phyloP scores from a whole-genome alignment of 306 rosid genomes.

The Cucumis cinereus region DNA sequence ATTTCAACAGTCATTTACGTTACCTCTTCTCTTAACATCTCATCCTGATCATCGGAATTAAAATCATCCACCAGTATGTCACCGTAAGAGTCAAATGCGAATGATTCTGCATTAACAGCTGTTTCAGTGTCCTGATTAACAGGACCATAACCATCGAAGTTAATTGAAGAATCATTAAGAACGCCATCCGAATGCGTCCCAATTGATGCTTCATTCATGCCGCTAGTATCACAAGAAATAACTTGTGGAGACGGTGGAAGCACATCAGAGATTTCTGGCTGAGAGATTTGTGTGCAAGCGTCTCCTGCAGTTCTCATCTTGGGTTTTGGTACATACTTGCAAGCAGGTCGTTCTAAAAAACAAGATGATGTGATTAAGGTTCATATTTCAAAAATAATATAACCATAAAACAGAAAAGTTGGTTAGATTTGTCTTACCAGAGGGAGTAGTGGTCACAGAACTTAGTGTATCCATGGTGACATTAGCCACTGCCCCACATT shows the following conservation, averaged over 20 bases:
- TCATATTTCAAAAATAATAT: background rate
- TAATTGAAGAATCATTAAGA: constrained; percentile 27
- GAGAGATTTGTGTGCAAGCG: constrained; percentile 4
- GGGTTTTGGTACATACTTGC: constrained; percentile 28
- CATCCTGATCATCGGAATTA: constrained; percentile 28
- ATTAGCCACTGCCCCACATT: constrained; percentile 15
- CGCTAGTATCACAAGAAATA: constrained; percentile 7
- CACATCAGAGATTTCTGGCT: constrained; percentile 15
- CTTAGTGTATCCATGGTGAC: constrained; percentile 6
- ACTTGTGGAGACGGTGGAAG: constrained; percentile 13
- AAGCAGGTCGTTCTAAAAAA: constrained; percentile 18
- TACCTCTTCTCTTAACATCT: constrained; percentile 21
- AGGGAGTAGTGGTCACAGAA: constrained; percentile 8
- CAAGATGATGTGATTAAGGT: background rate
- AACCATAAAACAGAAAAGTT: background rate
- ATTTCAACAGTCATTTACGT: constrained; percentile 7
- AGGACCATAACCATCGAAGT: constrained; percentile 14
- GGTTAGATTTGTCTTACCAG: constrained; percentile 14
- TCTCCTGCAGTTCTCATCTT: constrained; percentile 14
- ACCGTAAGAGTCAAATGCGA: constrained; percentile 11
- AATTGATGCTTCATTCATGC: constrained; percentile 15
- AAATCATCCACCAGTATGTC: constrained; percentile 28
- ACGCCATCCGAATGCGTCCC: constrained; percentile 17
- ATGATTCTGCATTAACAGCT: constrained; percentile 30
- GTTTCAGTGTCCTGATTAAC: constrained; percentile 22